Evolutionary conservation across 2,329 filamentous ascomycete species (phyloP).

Genomic region (Botrytis paeoniae): DNA sequence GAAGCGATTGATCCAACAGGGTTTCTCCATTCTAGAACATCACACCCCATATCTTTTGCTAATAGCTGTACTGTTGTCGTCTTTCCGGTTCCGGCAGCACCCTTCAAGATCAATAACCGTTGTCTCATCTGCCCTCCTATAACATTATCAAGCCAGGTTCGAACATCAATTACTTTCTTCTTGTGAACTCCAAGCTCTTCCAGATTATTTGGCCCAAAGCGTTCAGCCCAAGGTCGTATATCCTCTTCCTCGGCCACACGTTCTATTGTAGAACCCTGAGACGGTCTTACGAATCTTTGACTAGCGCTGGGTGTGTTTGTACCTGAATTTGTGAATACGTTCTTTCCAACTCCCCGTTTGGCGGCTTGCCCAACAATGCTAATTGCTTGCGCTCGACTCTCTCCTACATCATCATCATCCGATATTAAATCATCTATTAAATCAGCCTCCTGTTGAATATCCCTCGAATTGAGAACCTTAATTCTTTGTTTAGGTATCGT

Average conservation of each 20-base stretch:
- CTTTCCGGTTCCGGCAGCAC: constrained; percentile 87
- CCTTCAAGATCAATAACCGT: constrained; percentile 80
- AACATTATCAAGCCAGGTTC: constrained; percentile 75
- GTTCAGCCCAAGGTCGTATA: constrained; percentile 79
- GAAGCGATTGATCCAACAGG: constrained; percentile 60
- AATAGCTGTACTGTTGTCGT: constrained; percentile 81
- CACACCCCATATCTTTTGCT: constrained; percentile 70
- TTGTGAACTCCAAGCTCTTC: constrained; percentile 93
- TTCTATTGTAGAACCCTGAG: constrained; percentile 24
- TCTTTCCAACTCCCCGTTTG: constrained; percentile 48
- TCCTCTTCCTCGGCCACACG: constrained; percentile 46
- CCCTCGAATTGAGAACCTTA: constrained; percentile 42
- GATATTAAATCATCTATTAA: constrained; percentile 46
- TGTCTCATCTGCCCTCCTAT: constrained; percentile 63
- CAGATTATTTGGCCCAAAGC: constrained; percentile 70
- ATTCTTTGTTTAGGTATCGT: constrained; percentile 32
- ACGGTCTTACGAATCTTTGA: constrained; percentile 52
- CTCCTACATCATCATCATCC: constrained; percentile 56
- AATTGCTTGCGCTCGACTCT: constrained; percentile 46
- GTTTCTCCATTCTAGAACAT: constrained; percentile 89
- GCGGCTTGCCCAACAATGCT: constrained; percentile 57
- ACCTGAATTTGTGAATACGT: constrained; percentile 32
- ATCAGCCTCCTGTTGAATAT: constrained; percentile 51
- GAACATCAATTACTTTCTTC: constrained; percentile 85
- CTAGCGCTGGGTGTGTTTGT: constrained; percentile 40